Percentiles rank a stretch among this genome's conserved stretches.
These are phyloP conservation scores for Chiua virens DNA, from an alignment of 768 basidiomycete genomes.

Conservation along the genomic window DNA sequence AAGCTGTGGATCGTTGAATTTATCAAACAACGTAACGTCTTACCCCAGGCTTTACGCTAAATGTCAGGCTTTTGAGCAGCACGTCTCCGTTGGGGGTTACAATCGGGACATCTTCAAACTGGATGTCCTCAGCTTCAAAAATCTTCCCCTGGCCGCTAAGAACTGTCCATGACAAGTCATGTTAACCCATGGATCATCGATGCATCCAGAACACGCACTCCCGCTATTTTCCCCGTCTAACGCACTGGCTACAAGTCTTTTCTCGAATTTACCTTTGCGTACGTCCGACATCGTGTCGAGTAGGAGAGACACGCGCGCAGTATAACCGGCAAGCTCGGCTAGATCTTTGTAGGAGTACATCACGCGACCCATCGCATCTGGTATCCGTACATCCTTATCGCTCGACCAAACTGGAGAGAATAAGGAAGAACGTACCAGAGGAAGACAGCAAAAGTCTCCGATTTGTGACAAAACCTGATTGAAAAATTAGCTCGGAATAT, in stretches of 20 bases:
- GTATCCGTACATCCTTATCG: slow-evolving; percentile 1
- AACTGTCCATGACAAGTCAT: slow-evolving; percentile 46
- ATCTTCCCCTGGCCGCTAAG: slow-evolving; percentile 76
- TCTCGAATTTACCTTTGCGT: slow-evolving; percentile 81
- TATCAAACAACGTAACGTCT: slow-evolving; percentile 2
- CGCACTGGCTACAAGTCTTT: slow-evolving; percentile 78
- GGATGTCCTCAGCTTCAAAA: slow-evolving; percentile 84
- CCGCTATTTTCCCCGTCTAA: slow-evolving; percentile 69
- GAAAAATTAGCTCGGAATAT: background rate
- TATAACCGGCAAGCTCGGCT: slow-evolving; percentile 94
- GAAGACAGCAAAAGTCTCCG: slow-evolving; percentile 84
- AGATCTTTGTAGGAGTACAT: slow-evolving; percentile 99
- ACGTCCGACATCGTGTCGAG: slow-evolving; percentile 92
- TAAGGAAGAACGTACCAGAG: slow-evolving; percentile 50
- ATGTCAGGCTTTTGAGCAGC: slow-evolving; percentile 79
- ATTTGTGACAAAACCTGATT: slow-evolving; percentile 93
- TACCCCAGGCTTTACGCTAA: slow-evolving; percentile 87
- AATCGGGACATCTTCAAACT: slow-evolving; percentile 91
- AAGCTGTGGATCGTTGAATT: background rate
- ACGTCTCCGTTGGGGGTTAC: slow-evolving; percentile 96
- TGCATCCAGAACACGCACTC: slow-evolving; percentile 47
- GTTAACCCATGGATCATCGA: background rate
- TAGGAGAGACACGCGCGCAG: slow-evolving; percentile 83
- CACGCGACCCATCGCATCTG: slow-evolving; percentile 91
- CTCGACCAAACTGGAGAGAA: slow-evolving; percentile 1